These are phyloP conservation scores for Thinopyrum elongatum DNA, from an alignment of 176 grass and related monocot species.

Conservation along the genomic window DNA sequence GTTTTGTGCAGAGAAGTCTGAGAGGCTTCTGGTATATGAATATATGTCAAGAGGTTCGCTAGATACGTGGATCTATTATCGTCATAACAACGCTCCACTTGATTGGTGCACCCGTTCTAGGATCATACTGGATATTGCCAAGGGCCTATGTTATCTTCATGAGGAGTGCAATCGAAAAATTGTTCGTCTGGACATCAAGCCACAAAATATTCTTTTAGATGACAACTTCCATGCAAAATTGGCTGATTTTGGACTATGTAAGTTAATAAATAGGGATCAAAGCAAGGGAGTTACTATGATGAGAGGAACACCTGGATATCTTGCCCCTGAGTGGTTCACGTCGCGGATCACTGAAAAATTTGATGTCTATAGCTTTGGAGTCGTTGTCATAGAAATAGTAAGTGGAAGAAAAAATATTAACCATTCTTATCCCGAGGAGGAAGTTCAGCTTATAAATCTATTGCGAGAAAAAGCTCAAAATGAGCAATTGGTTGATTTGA, in stretches of 20 bases:
- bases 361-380: neutral
- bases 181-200: neutral
- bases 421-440: neutral
- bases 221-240: neutral
- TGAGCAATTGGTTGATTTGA: neutral
- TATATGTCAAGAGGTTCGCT: neutral
- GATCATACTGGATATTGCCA: neutral
- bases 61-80: neutral
- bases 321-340: neutral
- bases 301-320: neutral
- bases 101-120: neutral
- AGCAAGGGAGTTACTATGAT: neutral
- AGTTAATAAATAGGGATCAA: neutral
- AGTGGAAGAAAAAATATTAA: neutral
- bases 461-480: neutral
- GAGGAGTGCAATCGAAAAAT: neutral
- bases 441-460: neutral
- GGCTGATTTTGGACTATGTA: neutral
- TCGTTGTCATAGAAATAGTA: neutral
- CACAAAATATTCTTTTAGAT: neutral
- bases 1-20: neutral
- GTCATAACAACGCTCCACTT: neutral
- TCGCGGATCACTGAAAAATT: neutral
- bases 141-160: neutral
- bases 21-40: neutral